Percentiles rank a stretch among this genome's conserved stretches.
Evolutionary conservation across 2,329 filamentous ascomycete species (phyloP).

Genomic region (Clarireedia sp.): DNA sequence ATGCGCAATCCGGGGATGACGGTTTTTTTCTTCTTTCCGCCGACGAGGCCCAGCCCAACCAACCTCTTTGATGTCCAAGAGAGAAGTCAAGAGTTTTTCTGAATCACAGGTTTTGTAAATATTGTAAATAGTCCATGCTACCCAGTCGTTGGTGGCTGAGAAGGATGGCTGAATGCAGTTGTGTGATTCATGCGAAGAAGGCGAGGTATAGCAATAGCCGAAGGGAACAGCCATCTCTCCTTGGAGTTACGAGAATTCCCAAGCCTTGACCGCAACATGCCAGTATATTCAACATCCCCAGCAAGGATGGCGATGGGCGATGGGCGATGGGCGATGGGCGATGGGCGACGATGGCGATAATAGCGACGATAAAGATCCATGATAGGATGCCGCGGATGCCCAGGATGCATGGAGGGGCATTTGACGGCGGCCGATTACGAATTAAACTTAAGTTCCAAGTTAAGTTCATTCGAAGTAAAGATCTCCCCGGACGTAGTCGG

Average conservation of each 20-base stretch:
- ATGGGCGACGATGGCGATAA: background rate
- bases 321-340: background rate
- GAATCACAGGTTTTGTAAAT: too few species aligned
- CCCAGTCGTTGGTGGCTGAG: too few species aligned
- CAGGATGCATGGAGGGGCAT: background rate
- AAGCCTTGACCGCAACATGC: background rate
- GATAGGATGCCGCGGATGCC: background rate
- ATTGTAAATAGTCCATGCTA: too few species aligned
- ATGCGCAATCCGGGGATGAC: conserved; percentile 9
- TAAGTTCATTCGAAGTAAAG: background rate
- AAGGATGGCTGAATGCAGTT: too few species aligned
- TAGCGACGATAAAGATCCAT: background rate
- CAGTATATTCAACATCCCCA: background rate
- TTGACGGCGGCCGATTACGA: background rate
- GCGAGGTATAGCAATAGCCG: too few species aligned
- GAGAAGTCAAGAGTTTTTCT: too few species aligned
- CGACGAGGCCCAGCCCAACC: background rate
- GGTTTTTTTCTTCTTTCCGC: background rate
- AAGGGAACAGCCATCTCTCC: background rate
- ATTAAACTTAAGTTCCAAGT: background rate
- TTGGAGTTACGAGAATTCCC: background rate
- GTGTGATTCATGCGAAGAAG: too few species aligned
- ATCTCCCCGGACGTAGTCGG: too few species aligned
- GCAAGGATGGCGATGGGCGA: background rate
- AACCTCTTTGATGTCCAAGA: background rate